Conservation (phyloP, 1,139 yeast genomes). For the Yamadazyma songkhlaensis region DNA sequence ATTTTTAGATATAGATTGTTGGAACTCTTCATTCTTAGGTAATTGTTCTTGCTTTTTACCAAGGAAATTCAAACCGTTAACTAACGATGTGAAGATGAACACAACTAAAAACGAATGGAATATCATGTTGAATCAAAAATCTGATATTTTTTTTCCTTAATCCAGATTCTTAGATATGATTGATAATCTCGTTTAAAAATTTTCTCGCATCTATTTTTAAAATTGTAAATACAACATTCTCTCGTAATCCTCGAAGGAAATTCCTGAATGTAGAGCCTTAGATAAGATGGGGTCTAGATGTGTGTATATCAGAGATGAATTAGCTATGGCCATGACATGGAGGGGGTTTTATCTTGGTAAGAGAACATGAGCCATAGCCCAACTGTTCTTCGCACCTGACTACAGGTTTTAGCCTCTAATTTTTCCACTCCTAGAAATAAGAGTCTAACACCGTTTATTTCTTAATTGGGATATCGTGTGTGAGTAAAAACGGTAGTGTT, state of each 20-base stretch:
- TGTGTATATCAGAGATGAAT: too few relatives aligned
- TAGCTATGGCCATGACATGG: too few relatives aligned
- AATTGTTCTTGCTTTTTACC: not conserved
- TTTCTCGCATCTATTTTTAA: conserved; percentile 6
- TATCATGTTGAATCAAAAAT: not conserved
- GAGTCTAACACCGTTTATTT: too few relatives aligned
- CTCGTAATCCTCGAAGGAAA: too few relatives aligned
- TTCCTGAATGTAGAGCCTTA: too few relatives aligned
- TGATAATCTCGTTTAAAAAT: conserved; percentile 1
- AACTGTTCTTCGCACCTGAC: too few relatives aligned
- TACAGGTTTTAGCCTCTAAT: too few relatives aligned
- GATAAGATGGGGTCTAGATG: too few relatives aligned
- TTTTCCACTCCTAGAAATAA: too few relatives aligned
- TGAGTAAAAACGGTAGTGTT: not conserved
- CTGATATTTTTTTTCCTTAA: not conserved
- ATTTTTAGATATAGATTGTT: not conserved
- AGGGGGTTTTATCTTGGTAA: too few relatives aligned
- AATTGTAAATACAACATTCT: not conserved
- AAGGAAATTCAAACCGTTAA: not conserved
- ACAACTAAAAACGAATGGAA: not conserved
- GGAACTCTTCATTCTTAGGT: not conserved
- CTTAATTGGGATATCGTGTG: not conserved
- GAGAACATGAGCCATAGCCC: too few relatives aligned
- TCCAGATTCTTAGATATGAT: not conserved
- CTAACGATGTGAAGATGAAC: not conserved